These are phyloP conservation scores for Paulownia fortunei DNA, from an alignment of 257 asterid species.

Conservation along the genomic window DNA sequence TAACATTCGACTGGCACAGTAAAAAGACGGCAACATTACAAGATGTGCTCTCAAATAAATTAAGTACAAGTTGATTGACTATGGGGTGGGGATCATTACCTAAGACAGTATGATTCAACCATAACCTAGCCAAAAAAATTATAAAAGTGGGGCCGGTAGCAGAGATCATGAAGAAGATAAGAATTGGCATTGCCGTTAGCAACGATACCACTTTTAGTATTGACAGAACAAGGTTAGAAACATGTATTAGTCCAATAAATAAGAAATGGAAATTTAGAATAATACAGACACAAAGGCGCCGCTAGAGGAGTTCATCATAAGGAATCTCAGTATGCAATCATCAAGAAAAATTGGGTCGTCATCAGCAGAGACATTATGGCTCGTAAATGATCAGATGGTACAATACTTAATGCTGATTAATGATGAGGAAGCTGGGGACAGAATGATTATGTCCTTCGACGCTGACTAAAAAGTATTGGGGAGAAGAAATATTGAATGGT, in stretches of 20 bases:
- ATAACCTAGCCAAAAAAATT: background rate
- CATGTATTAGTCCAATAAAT: background rate
- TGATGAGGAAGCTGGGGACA: conserved; percentile 16
- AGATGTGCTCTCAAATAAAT: background rate
- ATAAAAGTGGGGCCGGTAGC: background rate
- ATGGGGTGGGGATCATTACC: background rate
- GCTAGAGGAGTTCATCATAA: background rate
- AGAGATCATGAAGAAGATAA: background rate
- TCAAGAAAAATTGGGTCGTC: too few species aligned
- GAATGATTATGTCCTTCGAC: conserved; percentile 15
- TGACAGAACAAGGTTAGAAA: background rate
- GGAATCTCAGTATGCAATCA: background rate
- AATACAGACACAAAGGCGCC: background rate
- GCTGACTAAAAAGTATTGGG: background rate
- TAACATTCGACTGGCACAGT: background rate
- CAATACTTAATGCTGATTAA: conserved; percentile 17
- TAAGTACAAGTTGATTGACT: background rate
- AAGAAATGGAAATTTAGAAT: background rate
- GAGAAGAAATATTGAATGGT: background rate
- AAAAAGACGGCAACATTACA: background rate
- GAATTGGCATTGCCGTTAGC: background rate
- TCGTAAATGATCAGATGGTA: background rate
- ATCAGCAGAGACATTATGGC: background rate
- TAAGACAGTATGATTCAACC: background rate
- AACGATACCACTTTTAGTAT: too few species aligned